These are phyloP conservation scores for Botrytis galanthina DNA, from an alignment of 2,329 filamentous ascomycete genomes.

Conservation along the genomic window DNA sequence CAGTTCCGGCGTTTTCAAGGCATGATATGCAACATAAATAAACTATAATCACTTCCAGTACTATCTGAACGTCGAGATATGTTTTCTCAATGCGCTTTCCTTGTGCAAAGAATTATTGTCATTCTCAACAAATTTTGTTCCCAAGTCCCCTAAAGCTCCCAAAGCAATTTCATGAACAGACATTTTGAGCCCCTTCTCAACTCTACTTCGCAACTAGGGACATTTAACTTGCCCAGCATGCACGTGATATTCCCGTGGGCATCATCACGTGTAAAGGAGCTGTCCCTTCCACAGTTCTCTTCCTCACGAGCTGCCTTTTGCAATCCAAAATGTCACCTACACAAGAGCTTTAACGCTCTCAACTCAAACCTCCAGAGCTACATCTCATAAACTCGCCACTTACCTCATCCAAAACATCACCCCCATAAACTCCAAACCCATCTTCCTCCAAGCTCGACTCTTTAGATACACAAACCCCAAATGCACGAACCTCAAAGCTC, in stretches of 20 bases:
- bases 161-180: background rate
- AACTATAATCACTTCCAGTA: background rate
- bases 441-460: background rate
- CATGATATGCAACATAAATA: background rate
- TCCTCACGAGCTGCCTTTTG: background rate
- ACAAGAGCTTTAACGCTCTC: background rate
- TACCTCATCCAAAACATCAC: background rate
- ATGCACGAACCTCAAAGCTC: no score
- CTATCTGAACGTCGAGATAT: background rate
- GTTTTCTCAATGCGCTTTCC: background rate
- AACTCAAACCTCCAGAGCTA: background rate
- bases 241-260: accelerated
- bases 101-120: background rate
- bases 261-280: background rate
- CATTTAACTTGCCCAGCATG: background rate
- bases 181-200: no score
- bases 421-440: background rate
- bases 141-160: background rate
- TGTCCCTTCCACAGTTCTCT: background rate
- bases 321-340: background rate
- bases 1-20: background rate
- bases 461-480: no score
- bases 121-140: background rate
- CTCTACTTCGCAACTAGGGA: background rate
- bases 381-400: background rate